Conservation (phyloP, 257 asterid genomes). For the Solanum dulcamara region DNA sequence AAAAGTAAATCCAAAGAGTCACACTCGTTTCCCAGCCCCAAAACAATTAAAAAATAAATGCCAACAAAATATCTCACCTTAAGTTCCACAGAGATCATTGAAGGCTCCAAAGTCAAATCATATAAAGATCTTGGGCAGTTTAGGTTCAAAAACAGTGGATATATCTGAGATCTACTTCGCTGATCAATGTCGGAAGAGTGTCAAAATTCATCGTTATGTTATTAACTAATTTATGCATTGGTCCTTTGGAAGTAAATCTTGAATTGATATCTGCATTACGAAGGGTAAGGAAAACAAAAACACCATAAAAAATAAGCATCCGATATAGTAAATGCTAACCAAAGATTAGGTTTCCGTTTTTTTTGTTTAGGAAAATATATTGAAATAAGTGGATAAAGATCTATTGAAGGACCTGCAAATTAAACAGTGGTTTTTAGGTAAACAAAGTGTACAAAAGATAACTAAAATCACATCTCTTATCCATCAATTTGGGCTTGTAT, state of each 20-base stretch:
- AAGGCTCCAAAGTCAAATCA: slow-evolving; percentile 58
- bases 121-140: slow-evolving; percentile 70
- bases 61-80: too few relatives aligned
- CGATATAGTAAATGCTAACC: background rate
- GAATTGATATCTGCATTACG: slow-evolving; percentile 57
- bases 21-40: too few relatives aligned
- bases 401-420: slow-evolving; percentile 80
- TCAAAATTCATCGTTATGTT: too few relatives aligned
- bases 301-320: slow-evolving; percentile 7
- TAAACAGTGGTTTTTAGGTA: slow-evolving; percentile 22
- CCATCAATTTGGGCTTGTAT: background rate
- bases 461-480: background rate
- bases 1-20: too few relatives aligned
- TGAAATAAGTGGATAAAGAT: slow-evolving; percentile 56
- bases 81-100: slow-evolving; percentile 67
- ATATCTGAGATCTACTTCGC: slow-evolving; percentile 33
- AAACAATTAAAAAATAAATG: too few relatives aligned
- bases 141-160: slow-evolving; percentile 57
- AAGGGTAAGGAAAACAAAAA: slow-evolving; percentile 42
- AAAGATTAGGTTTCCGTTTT: background rate
- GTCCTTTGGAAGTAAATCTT: slow-evolving; percentile 33
- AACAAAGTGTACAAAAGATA: background rate
- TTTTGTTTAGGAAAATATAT: background rate
- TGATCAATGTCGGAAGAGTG: slow-evolving; percentile 18
- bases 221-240: too few relatives aligned